phyloP scores from a whole-genome alignment of 192 early-diverging fungal genomes.

The Podila clonocystis region DNA sequence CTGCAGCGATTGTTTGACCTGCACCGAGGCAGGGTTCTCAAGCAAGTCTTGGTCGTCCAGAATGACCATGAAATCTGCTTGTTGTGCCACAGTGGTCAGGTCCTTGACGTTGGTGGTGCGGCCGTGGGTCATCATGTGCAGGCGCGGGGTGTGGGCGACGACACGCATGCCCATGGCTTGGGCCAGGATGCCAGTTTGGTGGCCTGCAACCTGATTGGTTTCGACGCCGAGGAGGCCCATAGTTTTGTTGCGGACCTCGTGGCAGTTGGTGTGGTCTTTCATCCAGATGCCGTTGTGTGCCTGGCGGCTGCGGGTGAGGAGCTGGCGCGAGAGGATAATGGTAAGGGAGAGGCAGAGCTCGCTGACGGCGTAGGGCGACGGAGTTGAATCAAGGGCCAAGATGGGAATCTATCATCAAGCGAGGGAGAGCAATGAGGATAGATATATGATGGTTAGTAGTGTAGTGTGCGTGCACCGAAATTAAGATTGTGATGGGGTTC shows the following conservation, averaged over 20 bases:
- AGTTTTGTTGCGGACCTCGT: conserved; percentile 48
- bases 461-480: background rate
- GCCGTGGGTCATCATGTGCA: conserved; percentile 51
- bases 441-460: background rate
- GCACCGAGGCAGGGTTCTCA: conserved; percentile 37
- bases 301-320: conserved; percentile 40
- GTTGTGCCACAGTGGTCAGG: conserved; percentile 34
- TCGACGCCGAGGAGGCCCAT: conserved; percentile 41
- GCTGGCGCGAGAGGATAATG: conserved; percentile 49
- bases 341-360: conserved; percentile 52
- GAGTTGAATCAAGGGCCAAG: conserved; percentile 40
- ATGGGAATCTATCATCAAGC: conserved; percentile 33
- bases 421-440: background rate
- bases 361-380: conserved; percentile 50
- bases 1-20: conserved; percentile 30
- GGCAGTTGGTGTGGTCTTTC: conserved; percentile 51
- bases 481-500: background rate
- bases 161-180: conserved; percentile 51
- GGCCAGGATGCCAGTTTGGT: conserved; percentile 47
- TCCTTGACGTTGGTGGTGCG: conserved; percentile 48
- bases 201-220: conserved; percentile 34
- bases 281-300: conserved; percentile 41
- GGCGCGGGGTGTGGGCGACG: conserved; percentile 35
- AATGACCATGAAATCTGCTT: conserved; percentile 45
- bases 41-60: conserved; percentile 45